Evolutionary conservation across 768 basidiomycete species (phyloP).

Genomic region (Suillus discolor): DNA sequence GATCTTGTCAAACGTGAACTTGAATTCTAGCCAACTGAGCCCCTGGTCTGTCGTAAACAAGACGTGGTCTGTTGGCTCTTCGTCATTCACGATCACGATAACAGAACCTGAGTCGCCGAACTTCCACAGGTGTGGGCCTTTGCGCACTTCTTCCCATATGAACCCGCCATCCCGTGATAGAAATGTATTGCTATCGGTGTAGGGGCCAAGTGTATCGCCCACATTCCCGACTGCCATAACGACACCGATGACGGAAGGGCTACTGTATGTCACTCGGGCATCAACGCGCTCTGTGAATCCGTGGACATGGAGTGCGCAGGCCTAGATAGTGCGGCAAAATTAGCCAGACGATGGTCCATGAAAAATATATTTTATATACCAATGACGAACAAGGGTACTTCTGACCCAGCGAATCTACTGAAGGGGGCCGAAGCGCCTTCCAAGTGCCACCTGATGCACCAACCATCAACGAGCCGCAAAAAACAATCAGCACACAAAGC

Average conservation of each 20-base stretch:
- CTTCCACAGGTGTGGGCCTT: constrained; percentile 96
- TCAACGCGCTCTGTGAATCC: constrained; percentile 94
- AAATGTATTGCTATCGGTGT: constrained; percentile 92
- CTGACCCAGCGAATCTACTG: constrained; percentile 71
- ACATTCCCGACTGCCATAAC: constrained; percentile 98
- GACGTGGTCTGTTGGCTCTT: constrained; percentile 87
- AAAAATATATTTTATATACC: constrained; percentile 36
- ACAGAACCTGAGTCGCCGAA: constrained; percentile 97
- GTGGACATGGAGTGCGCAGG: constrained; percentile 87
- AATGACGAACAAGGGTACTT: constrained; percentile 69
- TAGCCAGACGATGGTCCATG: too few relatives aligned
- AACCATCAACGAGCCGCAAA: neutral
- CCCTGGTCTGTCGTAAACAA: constrained; percentile 92
- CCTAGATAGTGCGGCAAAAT: constrained; percentile 43
- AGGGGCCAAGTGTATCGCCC: constrained; percentile 77
- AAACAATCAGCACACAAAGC: constrained; percentile 24
- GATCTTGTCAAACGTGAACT: constrained; percentile 71
- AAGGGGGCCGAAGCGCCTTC: constrained; percentile 80
- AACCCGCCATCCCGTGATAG: constrained; percentile 95
- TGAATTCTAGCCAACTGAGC: constrained; percentile 82
- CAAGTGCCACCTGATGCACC: constrained; percentile 70
- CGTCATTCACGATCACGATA: constrained; percentile 93
- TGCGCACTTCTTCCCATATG: constrained; percentile 98
- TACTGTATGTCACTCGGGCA: constrained; percentile 90
- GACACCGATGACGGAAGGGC: constrained; percentile 87